These are phyloP conservation scores for Podila minutissima DNA, from an alignment of 192 early-diverging fungal species.

Conservation along the genomic window DNA sequence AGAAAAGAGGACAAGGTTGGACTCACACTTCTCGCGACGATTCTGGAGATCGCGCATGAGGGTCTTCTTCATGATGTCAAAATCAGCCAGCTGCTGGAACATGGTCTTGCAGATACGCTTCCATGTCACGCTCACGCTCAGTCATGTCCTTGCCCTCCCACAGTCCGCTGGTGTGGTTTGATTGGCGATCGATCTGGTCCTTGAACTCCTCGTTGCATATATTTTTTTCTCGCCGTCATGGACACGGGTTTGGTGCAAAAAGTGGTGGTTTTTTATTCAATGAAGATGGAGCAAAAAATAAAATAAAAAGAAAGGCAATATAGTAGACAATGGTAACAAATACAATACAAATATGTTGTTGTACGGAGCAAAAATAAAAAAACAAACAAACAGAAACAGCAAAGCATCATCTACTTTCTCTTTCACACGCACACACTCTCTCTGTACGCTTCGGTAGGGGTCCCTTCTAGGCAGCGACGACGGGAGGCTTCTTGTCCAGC, in stretches of 20 bases:
- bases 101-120: slow-evolving; percentile 80
- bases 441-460: background rate
- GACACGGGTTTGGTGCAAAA: too few species aligned
- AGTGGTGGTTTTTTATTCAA: background rate
- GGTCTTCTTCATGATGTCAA: slow-evolving; percentile 98
- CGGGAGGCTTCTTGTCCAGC: slow-evolving; percentile 46
- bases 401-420: background rate
- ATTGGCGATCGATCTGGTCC: slow-evolving; percentile 53
- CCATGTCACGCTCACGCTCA: slow-evolving; percentile 80
- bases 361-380: background rate
- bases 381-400: background rate
- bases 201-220: slow-evolving; percentile 59
- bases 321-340: background rate
- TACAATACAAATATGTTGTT: background rate
- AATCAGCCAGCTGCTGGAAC: slow-evolving; percentile 88
- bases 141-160: slow-evolving; percentile 57
- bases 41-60: slow-evolving; percentile 98
- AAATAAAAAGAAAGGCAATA: too few species aligned
- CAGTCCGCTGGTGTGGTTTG: slow-evolving; percentile 34
- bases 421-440: background rate
- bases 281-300: background rate
- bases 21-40: slow-evolving; percentile 86
- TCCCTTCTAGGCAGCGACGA: slow-evolving; percentile 7
- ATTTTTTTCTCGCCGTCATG: too few species aligned
- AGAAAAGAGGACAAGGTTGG: background rate